Base-by-base conservation (phyloP, 768 basidiomycete genomes). In the Clathrus columnatus region DNA sequence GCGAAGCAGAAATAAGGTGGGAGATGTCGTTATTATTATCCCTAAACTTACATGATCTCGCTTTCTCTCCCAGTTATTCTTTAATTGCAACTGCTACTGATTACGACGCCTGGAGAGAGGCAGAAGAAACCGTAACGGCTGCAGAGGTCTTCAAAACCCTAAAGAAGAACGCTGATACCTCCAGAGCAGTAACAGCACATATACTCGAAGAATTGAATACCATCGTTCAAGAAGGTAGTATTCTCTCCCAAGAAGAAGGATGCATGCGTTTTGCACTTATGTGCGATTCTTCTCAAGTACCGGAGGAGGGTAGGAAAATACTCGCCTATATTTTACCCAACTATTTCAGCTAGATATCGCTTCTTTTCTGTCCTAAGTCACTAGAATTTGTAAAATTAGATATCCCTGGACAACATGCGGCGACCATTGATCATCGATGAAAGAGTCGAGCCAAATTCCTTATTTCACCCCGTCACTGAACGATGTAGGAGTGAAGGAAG, bases 61-160 rank as follows among this genome's bases (percentile, higher is more conserved):
- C n/a, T n/a, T n/a, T n/a, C n/a, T n/a, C n/a, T n/a, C n/a, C n/a
- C n/a, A n/a, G n/a, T n/a, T n/a, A n/a, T n/a, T n/a, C n/a, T n/a
- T n/a, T n/a, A n/a, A n/a, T n/a, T n/a, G n/a, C n/a, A n/a, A n/a
- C n/a, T n/a, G n/a, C n/a, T n/a, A n/a, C n/a, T n/a, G n/a, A n/a
- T 72, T 98, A 95, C 68, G 95, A 98, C 69, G 85, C 92, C 1
- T 99, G 94, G 94, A 74, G 94, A 27, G 82, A 82, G 3, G 77
- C 85, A 29, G 79, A 83, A 26, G 86, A 80, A 11, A 77, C 85
- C 4, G 95, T 98, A 53, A 97, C 95, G 1, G 84, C 91, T 2
- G 84, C 87, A 2, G 91, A 96, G 62, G 91, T 99, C 26, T 77
- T 93, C 75, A 86, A 89, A n/a, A 93, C 89, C 1, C 81, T 98